These are phyloP conservation scores for Colletotrichum endophyticum DNA, from an alignment of 2,329 filamentous ascomycete species.

Conservation along the genomic window DNA sequence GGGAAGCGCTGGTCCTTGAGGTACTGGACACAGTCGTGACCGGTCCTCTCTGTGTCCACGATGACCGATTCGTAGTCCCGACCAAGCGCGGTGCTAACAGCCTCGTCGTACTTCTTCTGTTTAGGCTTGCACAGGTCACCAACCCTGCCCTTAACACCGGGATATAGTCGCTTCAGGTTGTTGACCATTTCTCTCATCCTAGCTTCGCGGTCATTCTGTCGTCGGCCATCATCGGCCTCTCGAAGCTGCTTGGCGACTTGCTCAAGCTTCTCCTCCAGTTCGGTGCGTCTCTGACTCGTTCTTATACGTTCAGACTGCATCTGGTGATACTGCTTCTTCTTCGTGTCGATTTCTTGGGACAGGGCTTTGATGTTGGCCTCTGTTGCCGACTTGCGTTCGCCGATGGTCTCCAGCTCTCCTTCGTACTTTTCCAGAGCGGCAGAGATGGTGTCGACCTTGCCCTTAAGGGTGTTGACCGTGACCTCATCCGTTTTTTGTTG, in stretches of 20 bases:
- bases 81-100: conserved; percentile 89
- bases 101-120: conserved; percentile 95
- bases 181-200: conserved; percentile 83
- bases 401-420: conserved; percentile 71
- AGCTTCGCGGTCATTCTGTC: conserved; percentile 83
- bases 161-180: conserved; percentile 87
- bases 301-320: conserved; percentile 84
- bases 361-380: conserved; percentile 69
- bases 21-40: conserved; percentile 91
- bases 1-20: conserved; percentile 87
- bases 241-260: conserved; percentile 81
- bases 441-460: conserved; percentile 82
- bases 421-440: conserved; percentile 77
- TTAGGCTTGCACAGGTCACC: conserved; percentile 94
- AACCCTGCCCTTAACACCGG: conserved; percentile 88
- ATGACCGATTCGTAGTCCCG: conserved; percentile 94
- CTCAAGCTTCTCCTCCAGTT: conserved; percentile 90
- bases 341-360: conserved; percentile 79
- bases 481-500: conserved; percentile 92
- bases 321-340: conserved; percentile 90
- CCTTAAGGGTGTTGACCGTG: conserved; percentile 86
- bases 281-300: conserved; percentile 80
- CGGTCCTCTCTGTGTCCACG: conserved; percentile 93
- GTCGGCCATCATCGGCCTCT: conserved; percentile 83
- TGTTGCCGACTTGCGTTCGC: conserved; percentile 69